phyloP scores from a whole-genome alignment of 2,329 filamentous ascomycete species.

The Pseudopithomyces maydicus region DNA sequence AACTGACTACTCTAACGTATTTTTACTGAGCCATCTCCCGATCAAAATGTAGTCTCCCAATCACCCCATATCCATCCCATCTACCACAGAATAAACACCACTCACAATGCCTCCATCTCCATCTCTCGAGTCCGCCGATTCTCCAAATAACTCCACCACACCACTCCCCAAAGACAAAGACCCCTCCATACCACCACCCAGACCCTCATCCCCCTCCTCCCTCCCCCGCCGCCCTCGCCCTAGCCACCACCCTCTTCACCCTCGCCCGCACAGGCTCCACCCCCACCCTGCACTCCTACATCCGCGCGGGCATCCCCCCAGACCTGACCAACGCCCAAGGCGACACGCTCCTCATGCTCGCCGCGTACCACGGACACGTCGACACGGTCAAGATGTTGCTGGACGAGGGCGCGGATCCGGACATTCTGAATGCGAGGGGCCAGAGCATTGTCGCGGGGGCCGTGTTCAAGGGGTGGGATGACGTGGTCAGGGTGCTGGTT shows the following conservation, averaged over 20 bases:
- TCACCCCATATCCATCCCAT: neutral
- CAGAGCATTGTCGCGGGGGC: conserved; percentile 74
- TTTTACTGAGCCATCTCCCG: conserved; percentile 18
- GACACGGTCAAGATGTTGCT: conserved; percentile 66
- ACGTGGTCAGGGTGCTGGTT: conserved; percentile 62
- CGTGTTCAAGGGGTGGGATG: conserved; percentile 72
- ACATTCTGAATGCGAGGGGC: conserved; percentile 69
- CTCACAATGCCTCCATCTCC: neutral
- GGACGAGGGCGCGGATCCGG: conserved; percentile 67
- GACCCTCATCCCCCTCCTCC: conserved; percentile 14
- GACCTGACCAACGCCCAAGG: conserved; percentile 76
- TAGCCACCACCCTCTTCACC: conserved; percentile 71
- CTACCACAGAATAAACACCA: neutral
- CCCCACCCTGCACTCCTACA: conserved; percentile 64
- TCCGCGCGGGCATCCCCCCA: conserved; percentile 67
- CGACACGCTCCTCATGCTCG: conserved; percentile 76
- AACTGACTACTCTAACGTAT: neutral
- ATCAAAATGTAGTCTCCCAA: neutral
- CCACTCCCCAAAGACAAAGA: neutral
- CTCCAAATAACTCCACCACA: neutral
- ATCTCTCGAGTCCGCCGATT: neutral
- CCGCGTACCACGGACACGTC: conserved; percentile 70
- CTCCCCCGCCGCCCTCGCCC: conserved; percentile 65
- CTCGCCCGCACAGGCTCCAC: conserved; percentile 44
- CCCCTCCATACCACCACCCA: no score